A percentile compares a stretch with the other conserved stretches of the same genome.
Conservation (phyloP, 768 basidiomycete genomes). For the Hysterangium stoloniferum region DNA sequence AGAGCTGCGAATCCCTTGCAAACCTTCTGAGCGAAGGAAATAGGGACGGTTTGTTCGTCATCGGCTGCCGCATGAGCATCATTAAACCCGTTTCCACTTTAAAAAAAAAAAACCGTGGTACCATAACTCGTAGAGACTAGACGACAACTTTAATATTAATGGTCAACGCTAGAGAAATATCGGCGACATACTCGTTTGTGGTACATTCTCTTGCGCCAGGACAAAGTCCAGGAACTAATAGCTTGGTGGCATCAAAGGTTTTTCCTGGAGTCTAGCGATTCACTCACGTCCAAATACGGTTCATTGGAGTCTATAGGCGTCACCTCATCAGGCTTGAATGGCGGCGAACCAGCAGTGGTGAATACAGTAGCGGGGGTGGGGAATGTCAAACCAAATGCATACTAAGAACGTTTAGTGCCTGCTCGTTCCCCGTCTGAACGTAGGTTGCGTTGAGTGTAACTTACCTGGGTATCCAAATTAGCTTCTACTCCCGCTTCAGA, state of each 20-base stretch:
- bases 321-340: constrained; percentile 41
- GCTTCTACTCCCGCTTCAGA: constrained; percentile 57
- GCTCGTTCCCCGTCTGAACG: constrained; percentile 3
- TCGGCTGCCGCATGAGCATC: constrained; percentile 32
- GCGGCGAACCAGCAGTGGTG: constrained; percentile 55
- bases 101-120: neutral
- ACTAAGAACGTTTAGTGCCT: constrained; percentile 28
- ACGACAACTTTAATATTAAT: no score
- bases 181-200: constrained; percentile 3
- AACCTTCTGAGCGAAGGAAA: constrained; percentile 46
- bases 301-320: constrained; percentile 40
- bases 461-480: constrained; percentile 30
- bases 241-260: no score
- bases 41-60: constrained; percentile 50
- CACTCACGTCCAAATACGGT: constrained; percentile 29
- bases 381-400: constrained; percentile 54
- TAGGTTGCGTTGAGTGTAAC: constrained; percentile 34
- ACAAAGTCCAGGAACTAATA: constrained; percentile 58
- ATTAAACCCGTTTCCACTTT: neutral
- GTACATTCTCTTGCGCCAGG: constrained; percentile 24
- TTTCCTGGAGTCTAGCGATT: no score
- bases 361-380: constrained; percentile 55
- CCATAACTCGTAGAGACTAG: constrained; percentile 63
- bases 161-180: no score
- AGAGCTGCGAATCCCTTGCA: constrained; percentile 58